phyloP scores from a whole-genome alignment of 495 filamentous ascomycete genomes.

The Daldinia loculata region DNA sequence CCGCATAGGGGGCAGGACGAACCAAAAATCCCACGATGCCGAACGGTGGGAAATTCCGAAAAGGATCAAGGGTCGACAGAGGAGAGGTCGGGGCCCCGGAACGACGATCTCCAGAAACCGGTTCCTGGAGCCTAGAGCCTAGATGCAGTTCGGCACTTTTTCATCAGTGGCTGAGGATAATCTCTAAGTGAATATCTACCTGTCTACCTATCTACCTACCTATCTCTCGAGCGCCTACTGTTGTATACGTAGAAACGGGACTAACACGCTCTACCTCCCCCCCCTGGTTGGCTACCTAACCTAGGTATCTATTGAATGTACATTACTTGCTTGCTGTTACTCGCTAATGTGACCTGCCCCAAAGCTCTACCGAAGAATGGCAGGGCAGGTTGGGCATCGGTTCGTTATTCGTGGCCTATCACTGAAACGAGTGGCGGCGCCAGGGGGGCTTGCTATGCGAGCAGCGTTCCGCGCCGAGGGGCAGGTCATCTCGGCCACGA shows the following conservation, averaged over 20 bases:
- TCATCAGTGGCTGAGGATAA: constrained; percentile 25
- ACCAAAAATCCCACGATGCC: constrained; percentile 26
- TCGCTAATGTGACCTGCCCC: constrained; percentile 10
- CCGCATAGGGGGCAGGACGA: constrained; percentile 28
- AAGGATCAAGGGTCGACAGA: constrained; percentile 24
- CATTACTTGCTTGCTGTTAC: background rate
- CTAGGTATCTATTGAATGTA: background rate
- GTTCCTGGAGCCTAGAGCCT: constrained; percentile 41
- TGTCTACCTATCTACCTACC: background rate
- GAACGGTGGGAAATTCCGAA: constrained; percentile 34
- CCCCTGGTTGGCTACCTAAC: constrained; percentile 12
- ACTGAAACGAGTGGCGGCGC: constrained; percentile 42
- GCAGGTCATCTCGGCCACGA: constrained; percentile 34
- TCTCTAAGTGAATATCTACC: constrained; percentile 9
- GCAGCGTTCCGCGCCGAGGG: constrained; percentile 39
- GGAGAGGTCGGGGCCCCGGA: constrained; percentile 40
- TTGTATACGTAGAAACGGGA: constrained; percentile 3
- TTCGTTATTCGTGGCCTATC: constrained; percentile 19
- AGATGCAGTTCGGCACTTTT: constrained; percentile 43
- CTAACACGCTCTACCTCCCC: constrained; percentile 1
- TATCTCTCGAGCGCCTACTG: background rate
- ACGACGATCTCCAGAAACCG: constrained; percentile 44
- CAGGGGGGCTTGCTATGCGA: constrained; percentile 36
- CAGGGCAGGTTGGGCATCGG: constrained; percentile 8
- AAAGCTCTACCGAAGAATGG: constrained; percentile 22